Base-by-base conservation (phyloP, 129 eudicot species). In the Pittosporum tobira region DNA sequence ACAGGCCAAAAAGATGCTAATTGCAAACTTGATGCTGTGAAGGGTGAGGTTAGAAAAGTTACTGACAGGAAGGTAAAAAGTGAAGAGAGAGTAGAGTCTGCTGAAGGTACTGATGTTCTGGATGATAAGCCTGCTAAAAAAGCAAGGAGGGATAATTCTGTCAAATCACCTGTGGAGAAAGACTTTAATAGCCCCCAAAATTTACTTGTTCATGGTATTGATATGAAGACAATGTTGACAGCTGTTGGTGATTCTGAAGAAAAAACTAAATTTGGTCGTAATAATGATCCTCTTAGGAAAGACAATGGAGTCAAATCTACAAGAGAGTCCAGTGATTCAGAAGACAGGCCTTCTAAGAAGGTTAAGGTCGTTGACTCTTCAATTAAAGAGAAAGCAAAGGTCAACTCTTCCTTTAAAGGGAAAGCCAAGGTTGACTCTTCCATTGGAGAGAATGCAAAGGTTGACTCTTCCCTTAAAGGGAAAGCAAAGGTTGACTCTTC, bases 111-210 rank as follows among this genome's bases (percentile, higher is more conserved):
- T 60, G 43, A 70, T 24, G 42, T 40, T 53, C 52, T 37, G 46
- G 73, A 65, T 3, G 87, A 72, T 36, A 57, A 61, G 46, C 70
- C 77, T 30, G 42, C 72, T 54, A 77, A 74, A 77, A 79, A 72
- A 64, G 61, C 61, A 29, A 69, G 34, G 68, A 48, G 25, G 57
- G 78, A 52, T 52, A 58, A 49, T 49, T 24, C 70, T 48, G 51
- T 61, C 43, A 34, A 38, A 47, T 28, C 61, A 29, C 18, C 40
- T 13, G 62, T 25, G 54, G 74, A 38, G 22, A 57, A 67, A 16
- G 52, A 47, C 18, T 30, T 27, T 18, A 65, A 52, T 31, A 20
- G 45, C 48, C 38, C 51, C 20, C 79, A 52, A 15, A 74, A 56
- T 56, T 26, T 45, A 38, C 23, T 70, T 51, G 49, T 20, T 53